Conservation (phyloP, 345 rosid genomes). For the Salix koriyanagi region DNA sequence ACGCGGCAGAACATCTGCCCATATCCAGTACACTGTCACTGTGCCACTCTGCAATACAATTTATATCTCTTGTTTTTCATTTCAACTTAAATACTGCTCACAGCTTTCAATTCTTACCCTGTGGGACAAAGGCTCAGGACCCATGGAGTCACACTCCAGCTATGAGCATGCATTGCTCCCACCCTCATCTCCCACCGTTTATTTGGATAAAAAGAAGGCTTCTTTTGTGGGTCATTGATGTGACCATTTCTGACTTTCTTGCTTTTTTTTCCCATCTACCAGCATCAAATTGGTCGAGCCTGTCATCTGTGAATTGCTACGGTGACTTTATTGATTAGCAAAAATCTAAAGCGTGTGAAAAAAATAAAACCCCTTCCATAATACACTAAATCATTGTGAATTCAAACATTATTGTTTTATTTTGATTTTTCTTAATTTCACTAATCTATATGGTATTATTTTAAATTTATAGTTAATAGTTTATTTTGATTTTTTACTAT, state of each 20-base stretch:
- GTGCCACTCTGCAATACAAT: conserved; percentile 32
- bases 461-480: too few species aligned
- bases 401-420: too few species aligned
- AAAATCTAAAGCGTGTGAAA: too few species aligned
- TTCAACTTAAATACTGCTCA: conserved; percentile 25
- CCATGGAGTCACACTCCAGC: background rate
- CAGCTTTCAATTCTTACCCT: conserved; percentile 13
- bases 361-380: too few species aligned
- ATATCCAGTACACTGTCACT: conserved; percentile 31
- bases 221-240: conserved; percentile 23
- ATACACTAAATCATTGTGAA: too few species aligned
- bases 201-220: conserved; percentile 10
- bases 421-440: too few species aligned
- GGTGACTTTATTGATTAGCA: background rate
- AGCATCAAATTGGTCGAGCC: background rate
- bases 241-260: conserved; percentile 20
- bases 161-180: conserved; percentile 28
- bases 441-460: too few species aligned
- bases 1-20: conserved; percentile 31
- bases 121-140: background rate
- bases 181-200: conserved; percentile 31
- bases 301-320: conserved; percentile 5
- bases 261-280: conserved; percentile 26
- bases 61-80: conserved; percentile 22
- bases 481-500: too few species aligned